These are phyloP conservation scores for Draba incana DNA, from an alignment of 345 rosid genomes.

Conservation along the genomic window DNA sequence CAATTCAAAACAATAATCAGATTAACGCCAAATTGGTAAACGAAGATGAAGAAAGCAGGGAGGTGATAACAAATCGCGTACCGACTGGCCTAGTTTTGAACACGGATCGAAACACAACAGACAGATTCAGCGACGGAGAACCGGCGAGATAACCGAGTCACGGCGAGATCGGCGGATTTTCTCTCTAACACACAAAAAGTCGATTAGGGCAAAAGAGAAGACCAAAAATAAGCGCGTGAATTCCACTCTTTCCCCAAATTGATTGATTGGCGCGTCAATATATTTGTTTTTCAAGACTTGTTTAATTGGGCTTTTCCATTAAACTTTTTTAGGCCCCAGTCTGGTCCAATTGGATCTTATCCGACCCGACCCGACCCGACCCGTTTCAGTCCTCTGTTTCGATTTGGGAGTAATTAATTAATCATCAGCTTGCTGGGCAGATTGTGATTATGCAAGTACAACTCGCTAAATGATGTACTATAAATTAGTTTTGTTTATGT, in stretches of 20 bases:
- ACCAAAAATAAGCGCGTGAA: constrained; percentile 35
- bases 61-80: background rate
- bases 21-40: background rate
- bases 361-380: background rate
- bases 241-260: constrained; percentile 7
- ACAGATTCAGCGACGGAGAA: constrained; percentile 18
- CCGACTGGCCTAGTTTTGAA: background rate
- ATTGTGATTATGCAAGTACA: no score
- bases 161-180: constrained; percentile 22
- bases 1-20: constrained; percentile 20
- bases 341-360: background rate
- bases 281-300: background rate
- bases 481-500: no score
- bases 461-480: no score
- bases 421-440: no score
- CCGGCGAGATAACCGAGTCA: background rate
- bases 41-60: background rate
- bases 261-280: constrained; percentile 28
- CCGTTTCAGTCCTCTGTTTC: background rate
- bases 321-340: background rate
- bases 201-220: constrained; percentile 34
- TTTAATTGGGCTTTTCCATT: constrained; percentile 24
- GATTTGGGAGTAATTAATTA: no score
- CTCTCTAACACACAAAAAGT: constrained; percentile 1
- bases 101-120: constrained; percentile 1